Evolutionary conservation across 768 basidiomycete species (phyloP), one percentile per base, ranked within the genome.

Genomic region (Mycena haematopus): DNA sequence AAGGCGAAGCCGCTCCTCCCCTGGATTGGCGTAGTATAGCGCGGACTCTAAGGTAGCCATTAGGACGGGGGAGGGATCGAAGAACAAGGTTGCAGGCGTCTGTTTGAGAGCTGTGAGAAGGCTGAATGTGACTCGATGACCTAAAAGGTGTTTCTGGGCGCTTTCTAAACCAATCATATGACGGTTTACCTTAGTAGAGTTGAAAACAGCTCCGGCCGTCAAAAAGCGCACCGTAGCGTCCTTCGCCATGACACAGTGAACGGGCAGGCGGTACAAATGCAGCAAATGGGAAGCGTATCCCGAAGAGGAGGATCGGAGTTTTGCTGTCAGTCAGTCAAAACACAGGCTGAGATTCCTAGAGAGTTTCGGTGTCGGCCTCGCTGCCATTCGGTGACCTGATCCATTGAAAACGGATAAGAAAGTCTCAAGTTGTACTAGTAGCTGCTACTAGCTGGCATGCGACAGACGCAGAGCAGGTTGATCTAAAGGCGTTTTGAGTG

Each of bases 1-100:
- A 2, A 63, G 62, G 45, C 62, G 61, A 6, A 60, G 19, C 17
- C 58, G 65, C 33, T 60, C 65, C 21, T 59, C 40, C 38, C 25
- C 58, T 0, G 58, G 49, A n/a, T 21, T 49, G 35, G 19, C n/a
- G 27, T 53, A 15, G 51, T 62, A 35, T 7, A 53, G 13, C 0
- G 24, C n/a, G 19, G 54, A 40, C 15, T 52, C 40, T 10, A 29
- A 57, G 44, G 56, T 29, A 2, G 54, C 24, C 54, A 61, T 14
- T n/a, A n/a, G 22, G 25, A 31, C 6, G 31, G n/a, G 22, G 14
- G n/a, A 40, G 31, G 47, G 44, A 17, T 9, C 3, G 42, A 1
- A 11, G 42, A 50, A 40, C 36, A 54, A 56, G 33, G 60, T 21
- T 52, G 52, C 52, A 38, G 52, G 58, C 58, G 58, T 21, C 40